Evolutionary conservation across 768 basidiomycete species (phyloP), one percentile per base, ranked within the genome.

Genomic region (Porpolomopsis calyptriformis): DNA sequence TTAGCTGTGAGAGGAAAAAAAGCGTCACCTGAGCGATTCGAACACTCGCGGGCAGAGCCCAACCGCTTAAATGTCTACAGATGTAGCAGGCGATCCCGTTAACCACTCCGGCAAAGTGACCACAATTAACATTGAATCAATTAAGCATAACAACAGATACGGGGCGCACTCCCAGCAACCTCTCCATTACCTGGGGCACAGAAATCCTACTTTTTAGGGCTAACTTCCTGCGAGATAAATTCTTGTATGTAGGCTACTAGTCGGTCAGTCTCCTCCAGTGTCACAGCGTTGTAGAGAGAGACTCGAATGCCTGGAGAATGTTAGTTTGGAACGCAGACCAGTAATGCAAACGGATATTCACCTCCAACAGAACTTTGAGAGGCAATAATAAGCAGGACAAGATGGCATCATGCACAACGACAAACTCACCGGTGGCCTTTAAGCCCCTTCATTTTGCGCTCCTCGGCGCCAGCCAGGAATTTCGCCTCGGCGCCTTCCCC

Each of bases 211-310:
- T 31, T 7, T 14, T 31, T 31, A 14, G 7, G 7, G n/a, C 5
- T 19, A 11, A 25, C n/a, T 41, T 37, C 27, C 25, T 47, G 47
- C 47, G 52, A 4, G 20, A 73, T 54, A 52, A 82, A 85, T 33
- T 76, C 71, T 29, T 66, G 64, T 57, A 83, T 80, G 52, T 81
- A 85, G 0, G 62, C 67, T 31, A 82, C 66, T 18, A 85, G 58
- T 37, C 59, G 64, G 45, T 85, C 77, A 1, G 81, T 79, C 49
- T 84, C 73, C 47, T 83, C 78, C 53, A 87, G 79, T 2, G 82
- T 80, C 35, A 94, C 70, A 24, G 90, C 90, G 52, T 96, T 96
- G 64, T 96, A 96, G 8, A 94, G 66, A 16, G 89, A 92, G 4
- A 83, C 74, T 24, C 92, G 82, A 41, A 89, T 78, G 12, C 88